Percentiles rank a stretch among this genome's conserved stretches.
phyloP scores from a whole-genome alignment of 768 basidiomycete genomes.

The Asterophora lycoperdoides region DNA sequence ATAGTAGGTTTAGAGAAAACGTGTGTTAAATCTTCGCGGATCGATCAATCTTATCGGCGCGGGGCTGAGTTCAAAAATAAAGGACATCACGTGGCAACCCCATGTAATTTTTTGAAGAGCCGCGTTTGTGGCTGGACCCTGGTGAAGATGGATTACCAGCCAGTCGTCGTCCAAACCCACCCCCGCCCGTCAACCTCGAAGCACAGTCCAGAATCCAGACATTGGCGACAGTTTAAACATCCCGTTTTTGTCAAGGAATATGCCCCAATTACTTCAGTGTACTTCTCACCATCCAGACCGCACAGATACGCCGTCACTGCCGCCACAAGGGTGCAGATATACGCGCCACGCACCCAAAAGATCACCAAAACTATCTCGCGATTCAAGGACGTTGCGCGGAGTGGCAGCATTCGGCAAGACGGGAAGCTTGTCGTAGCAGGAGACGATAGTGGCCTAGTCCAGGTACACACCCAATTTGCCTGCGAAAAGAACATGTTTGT shows the following conservation, averaged over 20 bases:
- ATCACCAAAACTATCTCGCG: slow-evolving; percentile 94
- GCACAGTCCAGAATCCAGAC: slow-evolving; percentile 70
- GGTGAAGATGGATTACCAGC: slow-evolving; percentile 71
- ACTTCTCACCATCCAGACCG: slow-evolving; percentile 84
- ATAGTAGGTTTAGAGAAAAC: slow-evolving; percentile 13
- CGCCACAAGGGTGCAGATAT: slow-evolving; percentile 90
- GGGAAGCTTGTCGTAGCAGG: slow-evolving; percentile 95
- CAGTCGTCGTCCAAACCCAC: slow-evolving; percentile 63
- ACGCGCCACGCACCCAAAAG: slow-evolving; percentile 94
- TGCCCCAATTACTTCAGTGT: slow-evolving; percentile 90
- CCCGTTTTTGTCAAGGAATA: slow-evolving; percentile 97
- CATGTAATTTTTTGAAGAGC: slow-evolving; percentile 14
- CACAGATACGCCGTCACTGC: slow-evolving; percentile 96
- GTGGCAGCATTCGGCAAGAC: slow-evolving; percentile 84
- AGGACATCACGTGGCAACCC: slow-evolving; percentile 21
- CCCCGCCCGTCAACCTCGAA: slow-evolving; percentile 49
- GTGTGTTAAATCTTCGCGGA: slow-evolving; percentile 12
- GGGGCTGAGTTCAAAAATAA: slow-evolving; percentile 13
- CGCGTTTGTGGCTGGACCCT: not conserved
- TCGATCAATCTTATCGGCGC: slow-evolving; percentile 37
- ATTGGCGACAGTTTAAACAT: slow-evolving; percentile 85
- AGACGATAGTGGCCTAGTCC: slow-evolving; percentile 87
- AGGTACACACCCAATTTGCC: slow-evolving; percentile 40
- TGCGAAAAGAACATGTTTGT: not conserved
- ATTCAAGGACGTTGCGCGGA: slow-evolving; percentile 94